Evolutionary conservation across 1,139 yeast species (phyloP).

Genomic region (Meyerozyma sp.): DNA sequence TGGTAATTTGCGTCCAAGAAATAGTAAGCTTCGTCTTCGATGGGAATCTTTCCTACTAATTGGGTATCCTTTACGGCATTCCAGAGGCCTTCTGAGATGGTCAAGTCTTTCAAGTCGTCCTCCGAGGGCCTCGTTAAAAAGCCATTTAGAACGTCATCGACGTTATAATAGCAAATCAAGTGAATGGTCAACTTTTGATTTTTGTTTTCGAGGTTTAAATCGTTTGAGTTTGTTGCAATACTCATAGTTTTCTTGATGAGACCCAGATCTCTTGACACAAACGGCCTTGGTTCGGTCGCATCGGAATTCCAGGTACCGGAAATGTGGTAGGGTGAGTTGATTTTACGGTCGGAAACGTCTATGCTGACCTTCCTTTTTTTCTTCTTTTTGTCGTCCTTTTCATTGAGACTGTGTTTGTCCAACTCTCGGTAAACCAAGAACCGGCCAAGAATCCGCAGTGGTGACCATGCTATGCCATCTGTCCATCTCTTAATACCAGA

Average conservation of each 20-base stretch:
- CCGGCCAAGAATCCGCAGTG: constrained; percentile 78
- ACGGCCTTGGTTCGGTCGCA: neutral
- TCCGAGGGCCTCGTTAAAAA: constrained; percentile 57
- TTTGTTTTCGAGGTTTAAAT: constrained; percentile 24
- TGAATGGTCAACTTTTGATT: constrained; percentile 54
- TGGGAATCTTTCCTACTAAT: constrained; percentile 49
- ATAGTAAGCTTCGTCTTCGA: constrained; percentile 50
- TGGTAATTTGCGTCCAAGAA: constrained; percentile 45
- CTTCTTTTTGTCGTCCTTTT: constrained; percentile 29
- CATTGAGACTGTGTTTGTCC: constrained; percentile 45
- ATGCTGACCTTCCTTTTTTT: constrained; percentile 21
- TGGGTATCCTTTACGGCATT: constrained; percentile 56
- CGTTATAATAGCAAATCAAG: constrained; percentile 70
- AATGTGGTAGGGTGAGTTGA: neutral
- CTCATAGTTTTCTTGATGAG: constrained; percentile 80
- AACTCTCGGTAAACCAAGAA: constrained; percentile 79
- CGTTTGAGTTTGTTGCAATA: constrained; percentile 39
- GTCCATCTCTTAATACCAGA: constrained; percentile 93
- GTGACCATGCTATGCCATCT: constrained; percentile 90
- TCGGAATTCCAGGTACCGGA: neutral
- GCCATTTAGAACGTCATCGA: constrained; percentile 64
- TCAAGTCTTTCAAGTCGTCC: constrained; percentile 45
- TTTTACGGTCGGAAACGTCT: constrained; percentile 7
- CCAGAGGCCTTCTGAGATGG: constrained; percentile 55
- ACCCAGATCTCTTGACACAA: constrained; percentile 67